Conservation (phyloP, 768 basidiomycete genomes). For the Dentipellis sp. region DNA sequence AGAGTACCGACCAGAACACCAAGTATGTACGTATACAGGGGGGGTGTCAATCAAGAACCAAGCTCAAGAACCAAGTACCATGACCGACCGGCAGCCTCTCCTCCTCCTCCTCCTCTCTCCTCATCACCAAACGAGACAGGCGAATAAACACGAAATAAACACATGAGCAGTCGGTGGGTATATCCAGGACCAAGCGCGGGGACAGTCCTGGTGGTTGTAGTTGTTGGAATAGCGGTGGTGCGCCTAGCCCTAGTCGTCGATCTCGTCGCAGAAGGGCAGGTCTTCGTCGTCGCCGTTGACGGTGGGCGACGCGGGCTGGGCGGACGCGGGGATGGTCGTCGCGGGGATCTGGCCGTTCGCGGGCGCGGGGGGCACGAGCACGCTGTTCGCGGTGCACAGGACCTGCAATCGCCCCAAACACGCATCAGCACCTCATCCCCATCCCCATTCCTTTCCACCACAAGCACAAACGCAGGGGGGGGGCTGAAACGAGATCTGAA, state of each 20-base stretch:
- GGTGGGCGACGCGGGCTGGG: not conserved
- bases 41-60: no score
- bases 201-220: no score
- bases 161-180: no score
- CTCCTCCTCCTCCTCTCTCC: no score
- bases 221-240: not conserved
- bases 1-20: no score
- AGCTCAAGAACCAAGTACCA: no score
- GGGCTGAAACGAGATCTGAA: not conserved
- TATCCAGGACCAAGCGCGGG: no score
- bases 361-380: conserved; percentile 35
- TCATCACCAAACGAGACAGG: no score
- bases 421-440: not conserved
- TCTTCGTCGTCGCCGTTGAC: not conserved
- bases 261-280: not conserved
- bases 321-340: not conserved
- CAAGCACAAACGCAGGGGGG: not conserved
- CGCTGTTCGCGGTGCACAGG: conserved; percentile 37
- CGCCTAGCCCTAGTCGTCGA: not conserved
- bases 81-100: no score
- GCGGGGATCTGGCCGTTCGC: conserved; percentile 15
- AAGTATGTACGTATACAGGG: no score
- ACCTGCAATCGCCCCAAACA: conserved; percentile 27
- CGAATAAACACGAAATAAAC: no score
- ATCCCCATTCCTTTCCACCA: no score